phyloP scores from a whole-genome alignment of 345 rosid genomes.

The Citrus sinensis region DNA sequence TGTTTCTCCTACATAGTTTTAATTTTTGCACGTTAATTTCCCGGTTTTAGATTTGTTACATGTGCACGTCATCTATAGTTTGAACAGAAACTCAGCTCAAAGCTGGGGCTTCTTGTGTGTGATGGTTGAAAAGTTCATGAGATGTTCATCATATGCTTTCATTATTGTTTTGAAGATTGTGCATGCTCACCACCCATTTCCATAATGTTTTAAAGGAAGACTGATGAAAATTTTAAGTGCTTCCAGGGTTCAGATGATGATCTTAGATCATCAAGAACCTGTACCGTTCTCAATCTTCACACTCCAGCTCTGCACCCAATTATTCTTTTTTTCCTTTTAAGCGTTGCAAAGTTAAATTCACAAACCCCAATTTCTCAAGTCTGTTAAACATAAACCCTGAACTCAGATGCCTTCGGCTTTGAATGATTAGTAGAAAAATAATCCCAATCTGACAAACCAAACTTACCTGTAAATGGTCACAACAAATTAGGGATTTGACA shows the following conservation, averaged over 20 bases:
- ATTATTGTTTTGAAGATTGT: not conserved
- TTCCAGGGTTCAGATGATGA: not conserved
- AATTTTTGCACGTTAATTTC: not conserved
- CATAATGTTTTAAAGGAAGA: not conserved
- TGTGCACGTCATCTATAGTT: not conserved
- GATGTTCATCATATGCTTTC: not conserved
- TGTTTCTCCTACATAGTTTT: not conserved
- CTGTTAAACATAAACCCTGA: constrained; percentile 10
- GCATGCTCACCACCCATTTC: not conserved
- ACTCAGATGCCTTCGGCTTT: constrained; percentile 6
- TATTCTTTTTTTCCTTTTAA: too few species aligned
- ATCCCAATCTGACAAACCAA: not conserved
- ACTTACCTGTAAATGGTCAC: not conserved
- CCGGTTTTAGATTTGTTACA: not conserved
- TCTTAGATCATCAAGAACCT: not conserved
- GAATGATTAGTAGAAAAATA: not conserved
- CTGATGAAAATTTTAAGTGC: not conserved
- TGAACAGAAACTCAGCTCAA: not conserved
- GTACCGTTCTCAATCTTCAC: not conserved
- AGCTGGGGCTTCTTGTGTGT: not conserved
- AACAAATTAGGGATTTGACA: not conserved
- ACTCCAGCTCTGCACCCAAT: not conserved
- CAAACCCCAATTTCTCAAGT: not conserved
- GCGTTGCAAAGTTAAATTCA: not conserved
- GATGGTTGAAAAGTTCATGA: not conserved